Evolutionary conservation across 192 early-diverging fungal species (phyloP), one percentile per base, ranked within the genome.

Genomic region (Pilaira anomala): DNA sequence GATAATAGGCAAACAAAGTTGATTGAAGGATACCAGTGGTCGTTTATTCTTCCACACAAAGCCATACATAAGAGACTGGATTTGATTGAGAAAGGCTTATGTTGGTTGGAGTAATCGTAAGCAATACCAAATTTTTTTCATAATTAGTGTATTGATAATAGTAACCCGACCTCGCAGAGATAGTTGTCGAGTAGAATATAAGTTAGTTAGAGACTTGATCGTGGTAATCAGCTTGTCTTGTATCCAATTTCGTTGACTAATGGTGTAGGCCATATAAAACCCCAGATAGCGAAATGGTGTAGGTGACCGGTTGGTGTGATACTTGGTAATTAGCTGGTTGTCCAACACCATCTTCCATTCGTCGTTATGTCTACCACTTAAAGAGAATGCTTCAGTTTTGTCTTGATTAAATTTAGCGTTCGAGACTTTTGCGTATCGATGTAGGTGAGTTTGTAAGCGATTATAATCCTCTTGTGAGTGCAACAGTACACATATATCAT

Each of bases 381-480:
- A 19, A 1, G 18, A 56, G 19, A 56, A 40, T 13, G n/a, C 54
- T 39, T 56, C 30, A 19, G 54, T 56, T 40, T 56, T 56, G 28
- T 56, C 25, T n/a, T 18, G 8, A 39, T 56, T 56, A 12, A 30
- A 18, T 39, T 29, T 56, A 1, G 54, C 29, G 22, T 56, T 56
- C 3, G 54, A 56, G 8, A 39, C 54, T 2, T 4, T 0, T 8
- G n/a, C 14, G 18, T 56, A 56, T 1, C 1, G 7, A 1, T 12
- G 14, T 0, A 56, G 33, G 14, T 56, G 54, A 0, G 7, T 0
- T 19, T 56, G 5, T 0, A 56, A 14, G 18, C 8, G 8, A 3
- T 1, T 1, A 4, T 22, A 7, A 11, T 56, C 30, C n/a, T 1
- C 0, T 19, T 7, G 14, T 3, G 1, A 13, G 30, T 11, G 14